A percentile compares a stretch with the other conserved stretches of the same genome.
phyloP scores from a whole-genome alignment of 2,329 filamentous ascomycete species.

The Ophiostoma quercus region DNA sequence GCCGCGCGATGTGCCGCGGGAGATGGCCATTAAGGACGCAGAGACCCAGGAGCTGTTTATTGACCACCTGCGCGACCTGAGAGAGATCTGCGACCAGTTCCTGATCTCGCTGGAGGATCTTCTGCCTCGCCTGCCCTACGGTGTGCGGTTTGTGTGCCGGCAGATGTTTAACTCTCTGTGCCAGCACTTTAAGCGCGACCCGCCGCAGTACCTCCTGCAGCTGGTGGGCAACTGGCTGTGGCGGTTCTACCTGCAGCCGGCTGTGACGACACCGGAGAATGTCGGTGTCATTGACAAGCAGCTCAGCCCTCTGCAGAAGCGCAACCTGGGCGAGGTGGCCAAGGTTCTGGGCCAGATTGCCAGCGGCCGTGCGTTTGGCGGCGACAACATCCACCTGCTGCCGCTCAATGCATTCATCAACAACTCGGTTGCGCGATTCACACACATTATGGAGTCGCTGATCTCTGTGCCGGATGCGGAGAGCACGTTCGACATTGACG shows the following conservation, averaged over 20 bases:
- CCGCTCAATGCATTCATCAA: slow-evolving; percentile 87
- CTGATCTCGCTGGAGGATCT: slow-evolving; percentile 76
- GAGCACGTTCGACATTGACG: slow-evolving; percentile 92
- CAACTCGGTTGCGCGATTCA: slow-evolving; percentile 75
- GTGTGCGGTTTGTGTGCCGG: slow-evolving; percentile 78
- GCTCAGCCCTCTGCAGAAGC: slow-evolving; percentile 84
- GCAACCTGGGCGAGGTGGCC: slow-evolving; percentile 82
- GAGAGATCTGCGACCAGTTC: slow-evolving; percentile 91
- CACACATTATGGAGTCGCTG: slow-evolving; percentile 67
- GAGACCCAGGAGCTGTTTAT: slow-evolving; percentile 93
- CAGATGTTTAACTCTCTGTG: slow-evolving; percentile 78
- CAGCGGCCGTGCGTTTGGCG: slow-evolving; percentile 82
- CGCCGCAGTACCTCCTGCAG: slow-evolving; percentile 71
- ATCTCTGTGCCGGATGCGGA: slow-evolving; percentile 84
- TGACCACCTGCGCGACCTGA: slow-evolving; percentile 84
- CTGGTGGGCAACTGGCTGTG: slow-evolving; percentile 87
- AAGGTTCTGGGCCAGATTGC: slow-evolving; percentile 89
- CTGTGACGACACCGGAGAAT: slow-evolving; percentile 82
- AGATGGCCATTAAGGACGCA: slow-evolving; percentile 90
- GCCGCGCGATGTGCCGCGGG: slow-evolving; percentile 77
- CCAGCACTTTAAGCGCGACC: slow-evolving; percentile 72
- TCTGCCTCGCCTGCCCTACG: slow-evolving; percentile 84
- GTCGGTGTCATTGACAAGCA: slow-evolving; percentile 88
- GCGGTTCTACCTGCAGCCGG: slow-evolving; percentile 88
- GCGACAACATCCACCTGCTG: slow-evolving; percentile 92